These are phyloP conservation scores for Microglena sp. DNA, from an alignment of 139 green algal species.

Conservation along the genomic window DNA sequence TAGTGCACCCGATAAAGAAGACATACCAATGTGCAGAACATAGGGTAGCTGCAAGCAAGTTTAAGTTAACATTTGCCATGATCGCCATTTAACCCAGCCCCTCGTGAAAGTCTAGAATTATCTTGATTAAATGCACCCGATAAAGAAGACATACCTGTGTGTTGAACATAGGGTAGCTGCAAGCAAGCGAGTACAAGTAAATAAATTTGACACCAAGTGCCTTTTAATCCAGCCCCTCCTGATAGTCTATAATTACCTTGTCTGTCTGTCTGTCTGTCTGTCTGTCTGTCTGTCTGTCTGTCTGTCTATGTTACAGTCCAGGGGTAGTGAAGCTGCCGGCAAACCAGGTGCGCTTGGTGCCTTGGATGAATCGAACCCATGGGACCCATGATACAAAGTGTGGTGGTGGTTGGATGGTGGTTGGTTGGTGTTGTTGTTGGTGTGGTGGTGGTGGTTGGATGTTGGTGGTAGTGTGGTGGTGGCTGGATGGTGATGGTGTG, in stretches of 20 bases:
- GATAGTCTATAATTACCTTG: background rate
- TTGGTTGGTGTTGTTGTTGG: no score
- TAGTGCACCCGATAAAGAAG: no score
- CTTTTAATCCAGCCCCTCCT: background rate
- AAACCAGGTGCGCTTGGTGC: slow-evolving; percentile 31
- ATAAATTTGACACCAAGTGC: no score
- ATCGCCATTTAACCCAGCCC: no score
- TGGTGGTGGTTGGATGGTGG: no score
- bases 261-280: background rate
- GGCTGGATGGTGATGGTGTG: no score
- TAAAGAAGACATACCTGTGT: background rate
- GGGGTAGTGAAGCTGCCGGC: slow-evolving; percentile 34
- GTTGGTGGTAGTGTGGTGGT: no score
- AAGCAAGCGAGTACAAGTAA: background rate
- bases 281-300: background rate
- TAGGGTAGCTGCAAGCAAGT: no score
- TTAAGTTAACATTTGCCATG: no score
- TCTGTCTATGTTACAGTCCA: background rate
- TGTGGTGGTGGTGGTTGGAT: no score
- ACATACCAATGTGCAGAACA: no score
- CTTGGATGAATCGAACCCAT: slow-evolving; percentile 43
- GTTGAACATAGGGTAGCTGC: background rate
- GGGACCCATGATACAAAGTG: slow-evolving; percentile 60
- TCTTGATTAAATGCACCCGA: background rate
- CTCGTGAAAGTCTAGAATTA: no score